Percentiles rank a stretch among this genome's conserved stretches.
Evolutionary conservation across 805 yeast species (phyloP).

Genomic region (Kockiozyma suomiensis): DNA sequence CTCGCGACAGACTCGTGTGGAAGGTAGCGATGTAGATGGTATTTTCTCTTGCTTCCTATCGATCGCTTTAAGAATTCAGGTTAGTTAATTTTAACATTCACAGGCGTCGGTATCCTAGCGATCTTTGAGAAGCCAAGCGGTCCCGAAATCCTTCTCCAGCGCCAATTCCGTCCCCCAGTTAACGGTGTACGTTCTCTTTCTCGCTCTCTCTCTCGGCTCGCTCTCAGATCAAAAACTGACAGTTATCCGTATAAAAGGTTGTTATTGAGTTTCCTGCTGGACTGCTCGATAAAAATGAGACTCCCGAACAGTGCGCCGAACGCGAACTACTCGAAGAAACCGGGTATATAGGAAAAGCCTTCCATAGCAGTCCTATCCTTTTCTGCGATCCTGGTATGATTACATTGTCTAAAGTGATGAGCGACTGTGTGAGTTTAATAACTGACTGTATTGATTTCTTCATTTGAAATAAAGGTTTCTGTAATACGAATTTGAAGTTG

Average conservation of each 20-base stretch:
- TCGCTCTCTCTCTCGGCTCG: no score
- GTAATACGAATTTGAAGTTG: constrained; percentile 82
- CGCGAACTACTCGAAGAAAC: constrained; percentile 92
- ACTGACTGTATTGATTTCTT: no score
- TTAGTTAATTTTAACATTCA: no score
- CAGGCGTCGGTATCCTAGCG: constrained; percentile 79
- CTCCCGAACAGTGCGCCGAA: constrained; percentile 75
- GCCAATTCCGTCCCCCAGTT: constrained; percentile 93
- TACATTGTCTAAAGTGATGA: no score
- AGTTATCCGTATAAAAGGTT: constrained; percentile 13
- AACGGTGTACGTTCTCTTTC: constrained; percentile 62
- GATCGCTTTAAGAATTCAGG: no score
- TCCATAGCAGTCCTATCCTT: constrained; percentile 51
- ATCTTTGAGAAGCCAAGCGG: constrained; percentile 57
- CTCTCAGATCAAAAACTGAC: not conserved
- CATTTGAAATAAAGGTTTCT: constrained; percentile 51
- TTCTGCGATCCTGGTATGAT: constrained; percentile 79
- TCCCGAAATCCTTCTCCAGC: constrained; percentile 67
- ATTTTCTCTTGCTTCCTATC: not conserved
- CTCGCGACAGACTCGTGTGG: constrained; percentile 71
- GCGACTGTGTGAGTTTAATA: no score
- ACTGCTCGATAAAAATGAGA: constrained; percentile 76
- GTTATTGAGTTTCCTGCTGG: constrained; percentile 93
- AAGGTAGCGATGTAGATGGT: constrained; percentile 72
- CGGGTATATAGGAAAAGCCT: constrained; percentile 75